Base-by-base conservation (phyloP, 257 asterid genomes). In the Solanum appendiculatum region DNA sequence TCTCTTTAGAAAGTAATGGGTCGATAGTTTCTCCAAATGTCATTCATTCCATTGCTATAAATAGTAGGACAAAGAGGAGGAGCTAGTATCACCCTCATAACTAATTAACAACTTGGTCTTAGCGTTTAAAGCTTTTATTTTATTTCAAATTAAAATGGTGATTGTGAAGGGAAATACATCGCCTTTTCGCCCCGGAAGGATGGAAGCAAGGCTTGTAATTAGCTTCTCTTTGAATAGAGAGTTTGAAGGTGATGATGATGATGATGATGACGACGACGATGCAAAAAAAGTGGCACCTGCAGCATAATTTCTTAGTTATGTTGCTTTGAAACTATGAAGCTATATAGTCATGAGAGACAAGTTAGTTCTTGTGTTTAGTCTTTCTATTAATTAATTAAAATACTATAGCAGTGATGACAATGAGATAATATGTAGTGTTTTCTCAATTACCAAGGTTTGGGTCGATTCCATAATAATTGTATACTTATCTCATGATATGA, bases 231-330 rank as follows among this genome's bases (percentile, higher is more conserved):
- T 10, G n/a, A 42, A 18, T 11, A 60, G 29, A 39, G 27, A 69
- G 23, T 42, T 5, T 23, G 87, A 86, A 11, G 89, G 83, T 44
- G 90, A 88, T 9, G 90, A 86, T n/a, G 90, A 86, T 4, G 34
- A 63, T n/a, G n/a, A 86, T 4, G 34, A 63, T n/a, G n/a, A n/a
- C n/a, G n/a, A n/a, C 23, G 90, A 88, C 1, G 90, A 86, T 10
- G 90, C 74, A 60, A 21, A 48, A 42, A 82, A 72, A 3, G 89
- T 88, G 7, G 90, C 90, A 9, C 90, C 90, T 3, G 90, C 90
- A 8, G 90, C 90, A 7, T 88, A 74, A 60, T 36, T 58, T 58
- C 1, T 56, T 56, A 40, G 46, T 40, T 40, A 40, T 40, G 11
- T 40, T 40, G 46, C 46, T 40, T 56, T 56, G 25, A 2, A 20